Percentiles rank a stretch among this genome's conserved stretches.
Evolutionary conservation across 352 stramenopile genomes (phyloP).

Genomic region (Globisporangium middletonii): DNA sequence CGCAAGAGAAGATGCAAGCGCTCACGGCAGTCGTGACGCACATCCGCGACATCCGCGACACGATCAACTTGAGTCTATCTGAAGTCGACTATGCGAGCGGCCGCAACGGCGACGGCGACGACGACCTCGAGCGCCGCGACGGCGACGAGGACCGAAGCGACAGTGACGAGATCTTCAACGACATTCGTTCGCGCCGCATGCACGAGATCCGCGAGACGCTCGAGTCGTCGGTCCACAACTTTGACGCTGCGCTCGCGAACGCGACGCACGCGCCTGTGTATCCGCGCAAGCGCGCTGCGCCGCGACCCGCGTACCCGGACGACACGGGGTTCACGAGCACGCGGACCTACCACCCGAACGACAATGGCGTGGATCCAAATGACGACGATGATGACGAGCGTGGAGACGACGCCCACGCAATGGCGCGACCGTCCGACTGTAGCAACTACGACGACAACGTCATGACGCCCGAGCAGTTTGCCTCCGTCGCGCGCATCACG

Average conservation of each 20-base stretch:
- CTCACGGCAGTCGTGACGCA: conserved; percentile 51
- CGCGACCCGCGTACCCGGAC: background rate
- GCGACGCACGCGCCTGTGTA: conserved; percentile 26
- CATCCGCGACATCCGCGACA: conserved; percentile 60
- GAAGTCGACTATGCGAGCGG: conserved; percentile 40
- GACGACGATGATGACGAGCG: background rate
- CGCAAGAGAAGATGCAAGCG: conserved; percentile 34
- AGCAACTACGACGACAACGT: conserved; percentile 15
- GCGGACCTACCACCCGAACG: background rate
- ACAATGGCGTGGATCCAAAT: background rate
- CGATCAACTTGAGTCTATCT: conserved; percentile 57
- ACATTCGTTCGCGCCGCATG: conserved; percentile 49
- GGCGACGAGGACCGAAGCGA: conserved; percentile 14
- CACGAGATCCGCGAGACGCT: conserved; percentile 44
- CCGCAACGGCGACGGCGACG: conserved; percentile 35
- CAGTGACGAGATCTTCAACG: conserved; percentile 37
- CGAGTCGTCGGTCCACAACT: conserved; percentile 36
- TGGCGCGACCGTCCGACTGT: conserved; percentile 2
- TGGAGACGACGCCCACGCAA: background rate
- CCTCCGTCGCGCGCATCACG: conserved; percentile 52
- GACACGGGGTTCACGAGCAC: conserved; percentile 4
- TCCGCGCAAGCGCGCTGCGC: background rate
- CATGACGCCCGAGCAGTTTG: conserved; percentile 48
- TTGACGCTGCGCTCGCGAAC: conserved; percentile 36
- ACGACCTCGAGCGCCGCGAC: conserved; percentile 13